Evolutionary conservation across 768 basidiomycete species (phyloP).

Genomic region (Hygrophoropsis aurantiaca): DNA sequence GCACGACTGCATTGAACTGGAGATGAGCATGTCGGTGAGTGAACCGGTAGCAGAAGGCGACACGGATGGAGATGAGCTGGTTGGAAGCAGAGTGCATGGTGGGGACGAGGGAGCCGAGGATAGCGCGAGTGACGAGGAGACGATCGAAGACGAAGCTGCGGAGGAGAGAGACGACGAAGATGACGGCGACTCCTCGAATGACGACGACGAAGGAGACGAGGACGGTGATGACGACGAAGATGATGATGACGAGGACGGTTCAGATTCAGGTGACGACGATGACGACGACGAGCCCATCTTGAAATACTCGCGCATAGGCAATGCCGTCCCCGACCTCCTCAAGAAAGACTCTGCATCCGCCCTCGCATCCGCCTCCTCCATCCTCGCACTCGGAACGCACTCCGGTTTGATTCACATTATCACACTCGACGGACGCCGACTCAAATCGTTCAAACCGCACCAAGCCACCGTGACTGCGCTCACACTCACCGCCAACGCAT

Average conservation of each 20-base stretch:
- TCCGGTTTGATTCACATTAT: conserved; percentile 89
- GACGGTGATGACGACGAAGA: conserved; percentile 23
- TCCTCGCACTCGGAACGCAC: conserved; percentile 93
- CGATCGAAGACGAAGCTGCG: no score
- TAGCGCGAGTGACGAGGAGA: background rate
- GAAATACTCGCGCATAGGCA: conserved; percentile 85
- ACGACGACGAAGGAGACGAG: conserved; percentile 16
- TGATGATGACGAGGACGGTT: conserved; percentile 43
- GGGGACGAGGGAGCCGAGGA: conserved; percentile 2
- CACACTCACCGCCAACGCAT: conserved; percentile 76
- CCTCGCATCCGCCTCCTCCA: no score
- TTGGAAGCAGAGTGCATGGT: no score
- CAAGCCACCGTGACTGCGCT: conserved; percentile 85
- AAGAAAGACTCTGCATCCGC: conserved; percentile 90
- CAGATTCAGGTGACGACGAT: conserved; percentile 59
- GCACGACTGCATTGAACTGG: no score
- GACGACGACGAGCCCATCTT: conserved; percentile 91
- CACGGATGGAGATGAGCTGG: background rate
- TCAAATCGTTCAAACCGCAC: conserved; percentile 92
- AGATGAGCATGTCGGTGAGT: no score
- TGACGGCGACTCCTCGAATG: no score
- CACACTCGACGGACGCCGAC: conserved; percentile 71
- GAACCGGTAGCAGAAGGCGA: no score
- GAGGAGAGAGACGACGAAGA: no score
- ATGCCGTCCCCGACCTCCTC: conserved; percentile 71